A percentile compares a stretch with the other conserved stretches of the same genome.
Conservation (phyloP, 768 basidiomycete species). For the Coprinopsis cinerea region DNA sequence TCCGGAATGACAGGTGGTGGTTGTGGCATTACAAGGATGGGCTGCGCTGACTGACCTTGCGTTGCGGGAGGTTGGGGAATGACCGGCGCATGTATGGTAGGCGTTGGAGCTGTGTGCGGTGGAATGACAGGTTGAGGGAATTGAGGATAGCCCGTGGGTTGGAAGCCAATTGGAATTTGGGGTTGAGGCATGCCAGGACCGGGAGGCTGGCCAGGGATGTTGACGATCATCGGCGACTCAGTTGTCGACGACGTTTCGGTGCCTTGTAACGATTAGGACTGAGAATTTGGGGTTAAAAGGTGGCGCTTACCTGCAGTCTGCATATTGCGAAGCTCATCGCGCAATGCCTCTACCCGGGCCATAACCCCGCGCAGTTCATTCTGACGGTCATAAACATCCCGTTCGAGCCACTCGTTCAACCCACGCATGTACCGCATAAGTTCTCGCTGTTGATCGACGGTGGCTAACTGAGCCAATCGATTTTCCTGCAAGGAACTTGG, state of each 20-base stretch:
- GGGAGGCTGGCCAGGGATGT: not conserved
- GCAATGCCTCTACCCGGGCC: slow-evolving; percentile 50
- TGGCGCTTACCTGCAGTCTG: slow-evolving; percentile 33
- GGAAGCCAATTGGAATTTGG: not conserved
- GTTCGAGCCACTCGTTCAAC: slow-evolving; percentile 73
- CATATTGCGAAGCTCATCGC: slow-evolving; percentile 34
- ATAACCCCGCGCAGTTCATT: slow-evolving; percentile 62
- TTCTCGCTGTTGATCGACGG: slow-evolving; percentile 74
- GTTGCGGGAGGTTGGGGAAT: not conserved
- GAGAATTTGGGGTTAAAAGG: too few species aligned
- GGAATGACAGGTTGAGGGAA: slow-evolving; percentile 17
- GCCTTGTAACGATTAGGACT: too few species aligned
- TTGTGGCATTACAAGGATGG: slow-evolving; percentile 11
- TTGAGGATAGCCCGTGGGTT: not conserved
- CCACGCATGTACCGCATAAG: slow-evolving; percentile 73
- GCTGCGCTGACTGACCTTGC: slow-evolving; percentile 9
- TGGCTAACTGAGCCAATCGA: slow-evolving; percentile 64
- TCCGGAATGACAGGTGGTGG: not conserved
- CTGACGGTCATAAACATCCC: slow-evolving; percentile 76
- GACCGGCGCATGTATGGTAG: slow-evolving; percentile 8
- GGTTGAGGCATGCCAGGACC: slow-evolving; percentile 6
- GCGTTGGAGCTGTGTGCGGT: slow-evolving; percentile 11
- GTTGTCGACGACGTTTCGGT: not conserved
- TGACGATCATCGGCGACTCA: not conserved
- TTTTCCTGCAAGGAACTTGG: slow-evolving; percentile 51